Percentiles rank a stretch among this genome's conserved stretches.
These are phyloP conservation scores for Phylloporus scabripes DNA, from an alignment of 768 basidiomycete species.

Conservation along the genomic window DNA sequence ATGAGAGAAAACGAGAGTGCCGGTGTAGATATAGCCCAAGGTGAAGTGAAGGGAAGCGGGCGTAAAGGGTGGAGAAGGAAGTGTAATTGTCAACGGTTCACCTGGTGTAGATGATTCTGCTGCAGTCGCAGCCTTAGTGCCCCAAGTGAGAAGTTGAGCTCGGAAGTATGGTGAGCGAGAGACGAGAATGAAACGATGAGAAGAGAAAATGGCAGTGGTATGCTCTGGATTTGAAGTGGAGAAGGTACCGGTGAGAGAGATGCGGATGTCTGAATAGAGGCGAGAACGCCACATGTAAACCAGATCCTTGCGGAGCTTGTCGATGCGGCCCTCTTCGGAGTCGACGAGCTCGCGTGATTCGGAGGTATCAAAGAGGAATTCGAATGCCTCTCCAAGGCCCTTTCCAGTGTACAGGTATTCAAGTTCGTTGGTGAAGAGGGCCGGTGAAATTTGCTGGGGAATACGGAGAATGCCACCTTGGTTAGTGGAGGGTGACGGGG, in stretches of 20 bases:
- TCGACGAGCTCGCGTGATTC: slow-evolving; percentile 40
- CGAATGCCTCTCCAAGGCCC: slow-evolving; percentile 82
- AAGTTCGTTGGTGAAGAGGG: slow-evolving; percentile 83
- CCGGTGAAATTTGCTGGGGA: slow-evolving; percentile 63
- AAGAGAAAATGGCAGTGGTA: slow-evolving; percentile 80
- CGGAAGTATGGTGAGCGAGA: slow-evolving; percentile 89
- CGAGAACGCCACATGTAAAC: slow-evolving; percentile 97
- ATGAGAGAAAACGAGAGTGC: slow-evolving; percentile 89
- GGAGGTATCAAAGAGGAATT: slow-evolving; percentile 72
- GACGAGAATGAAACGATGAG: slow-evolving; percentile 89
- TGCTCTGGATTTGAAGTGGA: slow-evolving; percentile 59
- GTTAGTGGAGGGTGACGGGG: slow-evolving; percentile 42
- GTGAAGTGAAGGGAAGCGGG: slow-evolving; percentile 92
- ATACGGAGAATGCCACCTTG: slow-evolving; percentile 51
- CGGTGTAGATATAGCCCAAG: slow-evolving; percentile 91
- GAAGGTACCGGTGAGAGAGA: slow-evolving; percentile 68
- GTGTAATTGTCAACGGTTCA: slow-evolving; percentile 56
- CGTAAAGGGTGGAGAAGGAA: slow-evolving; percentile 92
- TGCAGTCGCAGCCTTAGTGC: slow-evolving; percentile 32
- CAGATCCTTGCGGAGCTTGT: slow-evolving; percentile 87
- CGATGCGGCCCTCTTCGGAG: slow-evolving; percentile 55
- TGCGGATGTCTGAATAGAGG: slow-evolving; percentile 87
- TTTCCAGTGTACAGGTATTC: slow-evolving; percentile 94
- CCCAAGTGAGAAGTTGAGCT: slow-evolving; percentile 68
- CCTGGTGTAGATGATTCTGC: slow-evolving; percentile 20